A percentile compares a stretch with the other conserved stretches of the same genome.
Evolutionary conservation across 495 filamentous ascomycete species (phyloP).

Genomic region (Xylaria cubensis): DNA sequence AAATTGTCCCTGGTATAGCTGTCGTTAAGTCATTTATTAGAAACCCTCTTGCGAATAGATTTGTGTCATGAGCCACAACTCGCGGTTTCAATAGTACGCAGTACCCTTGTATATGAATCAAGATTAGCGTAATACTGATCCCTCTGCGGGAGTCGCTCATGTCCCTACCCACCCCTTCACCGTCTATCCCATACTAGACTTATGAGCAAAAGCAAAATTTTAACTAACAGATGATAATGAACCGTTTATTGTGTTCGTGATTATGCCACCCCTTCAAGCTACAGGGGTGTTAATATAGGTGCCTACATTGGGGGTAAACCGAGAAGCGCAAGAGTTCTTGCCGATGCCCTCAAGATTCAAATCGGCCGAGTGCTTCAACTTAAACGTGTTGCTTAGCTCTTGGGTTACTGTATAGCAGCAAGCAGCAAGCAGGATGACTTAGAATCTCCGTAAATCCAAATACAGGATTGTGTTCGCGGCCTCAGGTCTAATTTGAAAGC

Average conservation of each 20-base stretch:
- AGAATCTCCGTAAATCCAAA: background rate
- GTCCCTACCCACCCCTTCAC: background rate
- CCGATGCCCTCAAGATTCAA: background rate
- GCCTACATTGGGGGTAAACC: too few relatives aligned
- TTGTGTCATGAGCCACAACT: background rate
- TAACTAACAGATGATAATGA: background rate
- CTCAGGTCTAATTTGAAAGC: background rate
- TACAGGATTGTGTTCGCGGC: background rate
- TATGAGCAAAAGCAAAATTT: background rate
- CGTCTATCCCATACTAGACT: too few relatives aligned
- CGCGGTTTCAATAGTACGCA: background rate
- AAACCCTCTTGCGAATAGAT: too few relatives aligned
- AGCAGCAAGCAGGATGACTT: background rate
- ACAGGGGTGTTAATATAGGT: background rate
- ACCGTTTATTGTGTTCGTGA: too few relatives aligned
- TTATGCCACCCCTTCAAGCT: too few relatives aligned
- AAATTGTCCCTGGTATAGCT: too few relatives aligned
- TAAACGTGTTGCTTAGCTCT: too few relatives aligned
- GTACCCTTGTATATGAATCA: background rate
- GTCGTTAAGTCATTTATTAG: too few relatives aligned
- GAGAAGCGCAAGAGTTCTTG: background rate
- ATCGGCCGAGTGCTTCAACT: background rate
- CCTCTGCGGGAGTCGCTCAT: background rate
- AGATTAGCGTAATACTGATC: background rate
- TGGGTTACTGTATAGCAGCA: background rate